Percentiles rank a stretch among this genome's conserved stretches.
phyloP scores from a whole-genome alignment of 345 rosid species.

The Camelina sativa region DNA sequence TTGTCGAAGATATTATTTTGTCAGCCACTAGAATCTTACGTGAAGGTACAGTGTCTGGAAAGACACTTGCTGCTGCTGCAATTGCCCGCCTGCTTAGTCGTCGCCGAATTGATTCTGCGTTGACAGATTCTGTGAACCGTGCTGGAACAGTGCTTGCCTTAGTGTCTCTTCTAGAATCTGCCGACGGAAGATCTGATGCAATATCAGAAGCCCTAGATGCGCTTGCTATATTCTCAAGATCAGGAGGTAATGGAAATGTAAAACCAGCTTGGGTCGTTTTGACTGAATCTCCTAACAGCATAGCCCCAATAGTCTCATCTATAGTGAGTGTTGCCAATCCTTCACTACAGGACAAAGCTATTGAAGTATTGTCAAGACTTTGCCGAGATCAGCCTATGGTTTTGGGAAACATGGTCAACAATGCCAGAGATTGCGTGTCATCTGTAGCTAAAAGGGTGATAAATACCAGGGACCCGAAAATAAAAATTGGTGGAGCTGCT shows the following conservation, averaged over 20 bases:
- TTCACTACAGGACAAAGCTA: slow-evolving; percentile 89
- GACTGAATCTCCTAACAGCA: slow-evolving; percentile 76
- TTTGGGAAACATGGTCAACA: slow-evolving; percentile 74
- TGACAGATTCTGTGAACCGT: slow-evolving; percentile 89
- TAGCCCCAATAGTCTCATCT: slow-evolving; percentile 80
- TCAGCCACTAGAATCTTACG: slow-evolving; percentile 92
- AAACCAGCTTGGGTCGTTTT: slow-evolving; percentile 97
- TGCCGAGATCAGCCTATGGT: slow-evolving; percentile 81
- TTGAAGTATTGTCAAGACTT: slow-evolving; percentile 87
- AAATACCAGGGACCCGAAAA: slow-evolving; percentile 62
- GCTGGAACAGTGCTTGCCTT: slow-evolving; percentile 93
- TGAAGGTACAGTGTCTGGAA: slow-evolving; percentile 90
- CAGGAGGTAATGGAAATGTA: slow-evolving; percentile 58
- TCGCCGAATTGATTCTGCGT: slow-evolving; percentile 62
- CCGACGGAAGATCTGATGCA: slow-evolving; percentile 67
- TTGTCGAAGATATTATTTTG: slow-evolving; percentile 79
- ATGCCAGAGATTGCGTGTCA: slow-evolving; percentile 68
- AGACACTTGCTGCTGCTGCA: slow-evolving; percentile 97
- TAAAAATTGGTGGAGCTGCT: slow-evolving; percentile 95
- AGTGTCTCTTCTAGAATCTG: slow-evolving; percentile 89
- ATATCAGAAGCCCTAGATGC: slow-evolving; percentile 89
- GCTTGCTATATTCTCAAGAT: slow-evolving; percentile 88
- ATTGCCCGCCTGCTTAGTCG: slow-evolving; percentile 85
- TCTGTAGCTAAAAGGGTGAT: slow-evolving; percentile 80
- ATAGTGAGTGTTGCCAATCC: slow-evolving; percentile 72